Evolutionary conservation across 768 basidiomycete species (phyloP).

Genomic region (Amanita subjunquillea): DNA sequence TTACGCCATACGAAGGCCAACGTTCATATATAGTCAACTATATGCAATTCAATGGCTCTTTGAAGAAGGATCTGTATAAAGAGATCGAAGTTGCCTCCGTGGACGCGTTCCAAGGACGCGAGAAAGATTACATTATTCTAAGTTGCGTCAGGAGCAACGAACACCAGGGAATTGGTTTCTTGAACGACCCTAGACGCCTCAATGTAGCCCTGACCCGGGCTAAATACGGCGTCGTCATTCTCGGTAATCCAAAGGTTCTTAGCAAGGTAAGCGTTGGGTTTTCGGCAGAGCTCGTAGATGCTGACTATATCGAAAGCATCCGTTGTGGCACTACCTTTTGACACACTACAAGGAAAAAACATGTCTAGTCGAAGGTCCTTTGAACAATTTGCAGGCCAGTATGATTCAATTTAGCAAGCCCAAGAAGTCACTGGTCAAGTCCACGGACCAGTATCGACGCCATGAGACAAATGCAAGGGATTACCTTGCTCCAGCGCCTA

Average conservation of each 20-base stretch:
- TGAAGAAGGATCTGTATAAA: slow-evolving; percentile 99
- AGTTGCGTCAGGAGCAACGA: slow-evolving; percentile 98
- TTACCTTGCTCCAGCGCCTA: slow-evolving; percentile 36
- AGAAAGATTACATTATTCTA: slow-evolving; percentile 99
- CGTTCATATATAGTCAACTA: slow-evolving; percentile 97
- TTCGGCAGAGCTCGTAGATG: not conserved
- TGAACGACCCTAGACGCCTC: slow-evolving; percentile 92
- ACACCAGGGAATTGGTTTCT: slow-evolving; percentile 98
- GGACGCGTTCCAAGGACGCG: slow-evolving; percentile 98
- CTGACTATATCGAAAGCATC: slow-evolving; percentile 52
- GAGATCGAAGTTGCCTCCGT: slow-evolving; percentile 99
- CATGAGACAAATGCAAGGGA: slow-evolving; percentile 91
- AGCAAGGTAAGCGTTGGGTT: slow-evolving; percentile 67
- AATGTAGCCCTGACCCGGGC: slow-evolving; percentile 97
- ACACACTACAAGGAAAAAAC: slow-evolving; percentile 98
- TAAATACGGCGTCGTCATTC: slow-evolving; percentile 95
- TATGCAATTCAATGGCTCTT: slow-evolving; percentile 99
- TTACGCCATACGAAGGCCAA: slow-evolving; percentile 98
- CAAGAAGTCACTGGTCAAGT: slow-evolving; percentile 76
- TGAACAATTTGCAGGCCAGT: slow-evolving; percentile 92
- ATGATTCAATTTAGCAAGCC: slow-evolving; percentile 99
- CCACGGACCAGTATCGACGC: slow-evolving; percentile 88
- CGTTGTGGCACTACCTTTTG: slow-evolving; percentile 95
- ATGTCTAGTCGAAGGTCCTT: slow-evolving; percentile 89
- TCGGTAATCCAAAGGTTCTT: slow-evolving; percentile 99